Conservation (phyloP, 495 filamentous ascomycete genomes). For the Neurospora hispaniola region DNA sequence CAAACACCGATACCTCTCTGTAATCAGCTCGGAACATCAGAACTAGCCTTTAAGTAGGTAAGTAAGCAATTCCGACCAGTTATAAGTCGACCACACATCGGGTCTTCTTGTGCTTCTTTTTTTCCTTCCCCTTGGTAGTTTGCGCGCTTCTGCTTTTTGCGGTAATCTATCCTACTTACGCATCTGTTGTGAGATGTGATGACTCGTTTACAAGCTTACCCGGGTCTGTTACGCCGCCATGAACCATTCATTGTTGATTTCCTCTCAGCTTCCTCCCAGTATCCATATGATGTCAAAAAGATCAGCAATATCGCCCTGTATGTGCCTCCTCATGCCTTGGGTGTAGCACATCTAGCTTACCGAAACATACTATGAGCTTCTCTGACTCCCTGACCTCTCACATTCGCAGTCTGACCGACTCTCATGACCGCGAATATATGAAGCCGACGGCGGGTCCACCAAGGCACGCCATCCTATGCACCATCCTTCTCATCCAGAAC, state of each 20-base stretch:
- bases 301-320: neutral
- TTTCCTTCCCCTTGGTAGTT: too few relatives aligned
- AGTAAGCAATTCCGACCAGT: too few relatives aligned
- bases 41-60: too few relatives aligned
- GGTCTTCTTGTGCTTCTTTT: too few relatives aligned
- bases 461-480: neutral
- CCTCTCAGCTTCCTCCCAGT: neutral
- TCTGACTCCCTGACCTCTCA: neutral
- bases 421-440: neutral
- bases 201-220: neutral
- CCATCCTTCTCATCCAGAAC: neutral
- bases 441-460: neutral
- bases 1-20: too few relatives aligned
- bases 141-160: too few relatives aligned
- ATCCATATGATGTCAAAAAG: neutral
- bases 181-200: neutral
- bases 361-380: neutral
- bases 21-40: too few relatives aligned
- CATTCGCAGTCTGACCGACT: neutral
- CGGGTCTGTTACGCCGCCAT: neutral
- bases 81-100: too few relatives aligned
- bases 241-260: neutral
- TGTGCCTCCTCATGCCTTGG: neutral
- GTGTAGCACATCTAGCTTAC: neutral
- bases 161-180: too few relatives aligned